These are phyloP conservation scores for Globisporangium middletonii DNA, from an alignment of 352 stramenopile genomes.

Conservation along the genomic window DNA sequence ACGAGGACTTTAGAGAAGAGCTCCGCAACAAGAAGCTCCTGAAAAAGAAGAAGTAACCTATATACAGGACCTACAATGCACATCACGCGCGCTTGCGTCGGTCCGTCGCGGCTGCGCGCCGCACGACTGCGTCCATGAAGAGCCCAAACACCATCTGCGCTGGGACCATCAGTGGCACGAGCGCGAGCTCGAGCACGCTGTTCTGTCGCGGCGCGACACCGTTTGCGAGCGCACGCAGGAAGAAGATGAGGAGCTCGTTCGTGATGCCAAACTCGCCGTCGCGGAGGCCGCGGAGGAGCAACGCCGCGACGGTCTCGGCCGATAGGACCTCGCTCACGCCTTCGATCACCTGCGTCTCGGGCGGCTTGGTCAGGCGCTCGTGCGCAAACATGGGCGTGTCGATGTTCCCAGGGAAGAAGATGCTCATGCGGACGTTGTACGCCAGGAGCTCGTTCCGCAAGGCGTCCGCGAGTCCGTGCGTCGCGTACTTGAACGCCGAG, in stretches of 20 bases:
- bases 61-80: too few relatives aligned
- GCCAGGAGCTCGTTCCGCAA: constrained; percentile 71
- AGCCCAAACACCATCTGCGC: neutral
- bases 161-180: neutral
- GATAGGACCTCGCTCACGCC: constrained; percentile 37
- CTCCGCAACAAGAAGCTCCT: constrained; percentile 79
- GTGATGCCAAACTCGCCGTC: constrained; percentile 57
- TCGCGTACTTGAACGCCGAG: constrained; percentile 73
- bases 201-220: neutral
- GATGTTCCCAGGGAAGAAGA: constrained; percentile 83
- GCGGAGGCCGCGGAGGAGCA: constrained; percentile 52
- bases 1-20: constrained; percentile 80
- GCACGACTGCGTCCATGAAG: neutral
- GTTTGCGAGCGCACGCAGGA: neutral
- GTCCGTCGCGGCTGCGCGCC: neutral
- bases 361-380: constrained; percentile 70
- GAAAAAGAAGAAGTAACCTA: constrained; percentile 54
- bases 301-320: constrained; percentile 57
- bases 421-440: constrained; percentile 60
- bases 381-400: constrained; percentile 68
- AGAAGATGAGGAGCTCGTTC: neutral
- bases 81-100: too few relatives aligned
- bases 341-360: constrained; percentile 74
- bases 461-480: constrained; percentile 71
- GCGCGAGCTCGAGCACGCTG: neutral